Evolutionary conservation across 164 flowering plant genomes (phyloP).

Genomic region (Houttuynia cordata): DNA sequence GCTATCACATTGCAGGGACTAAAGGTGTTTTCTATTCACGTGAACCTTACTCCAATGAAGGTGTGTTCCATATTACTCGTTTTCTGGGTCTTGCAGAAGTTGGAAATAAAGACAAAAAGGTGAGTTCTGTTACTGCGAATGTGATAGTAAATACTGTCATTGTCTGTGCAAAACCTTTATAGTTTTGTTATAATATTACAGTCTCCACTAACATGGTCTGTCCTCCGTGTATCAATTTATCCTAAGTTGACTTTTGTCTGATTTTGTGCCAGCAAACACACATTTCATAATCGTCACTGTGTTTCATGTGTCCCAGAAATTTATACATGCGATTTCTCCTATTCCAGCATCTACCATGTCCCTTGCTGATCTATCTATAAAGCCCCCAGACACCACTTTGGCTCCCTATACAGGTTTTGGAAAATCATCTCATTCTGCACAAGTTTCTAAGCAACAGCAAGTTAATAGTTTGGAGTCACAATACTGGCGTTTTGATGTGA

Average conservation of each 20-base stretch:
- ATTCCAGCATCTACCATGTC: conserved; percentile 85
- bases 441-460: conserved; percentile 30
- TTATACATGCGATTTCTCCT: conserved; percentile 96
- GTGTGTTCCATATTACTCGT: conserved; percentile 83
- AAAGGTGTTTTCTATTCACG: conserved; percentile 77
- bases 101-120: conserved; percentile 95
- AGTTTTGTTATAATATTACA: too few relatives aligned
- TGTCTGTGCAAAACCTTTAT: not conserved
- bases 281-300: conserved; percentile 11
- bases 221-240: not conserved
- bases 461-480: conserved; percentile 49
- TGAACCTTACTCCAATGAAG: conserved; percentile 72
- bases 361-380: conserved; percentile 42
- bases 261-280: not conserved
- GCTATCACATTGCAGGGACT: conserved; percentile 92
- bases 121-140: conserved; percentile 2
- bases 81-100: conserved; percentile 91
- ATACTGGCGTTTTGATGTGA: conserved; percentile 91
- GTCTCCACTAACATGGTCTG: not conserved
- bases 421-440: conserved; percentile 18
- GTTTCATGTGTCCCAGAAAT: conserved; percentile 56
- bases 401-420: conserved; percentile 48
- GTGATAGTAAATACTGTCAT: too few relatives aligned
- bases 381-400: conserved; percentile 62
- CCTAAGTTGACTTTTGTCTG: not conserved